Evolutionary conservation across 2,329 filamentous ascomycete genomes (phyloP).

Genomic region (Orbilia blumenaviensis): DNA sequence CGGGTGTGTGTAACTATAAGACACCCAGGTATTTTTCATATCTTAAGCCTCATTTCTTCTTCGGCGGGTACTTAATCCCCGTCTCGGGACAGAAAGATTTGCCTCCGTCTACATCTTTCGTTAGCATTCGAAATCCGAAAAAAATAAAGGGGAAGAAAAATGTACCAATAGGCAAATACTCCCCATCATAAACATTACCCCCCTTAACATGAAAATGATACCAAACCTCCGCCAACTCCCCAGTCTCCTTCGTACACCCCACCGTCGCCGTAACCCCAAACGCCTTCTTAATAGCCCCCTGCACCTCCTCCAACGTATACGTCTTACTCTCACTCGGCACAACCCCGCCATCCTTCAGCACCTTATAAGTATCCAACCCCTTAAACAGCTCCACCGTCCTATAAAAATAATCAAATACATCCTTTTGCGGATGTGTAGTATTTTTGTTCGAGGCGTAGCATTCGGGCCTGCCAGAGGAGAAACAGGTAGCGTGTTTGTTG

Average conservation of each 20-base stretch:
- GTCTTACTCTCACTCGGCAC: conserved; percentile 65
- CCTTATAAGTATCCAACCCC: conserved; percentile 72
- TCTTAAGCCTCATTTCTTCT: conserved; percentile 20
- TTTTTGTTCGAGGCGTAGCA: conserved; percentile 72
- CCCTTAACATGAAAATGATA: conserved; percentile 72
- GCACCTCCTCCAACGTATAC: conserved; percentile 52
- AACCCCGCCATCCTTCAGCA: conserved; percentile 71
- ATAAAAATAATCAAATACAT: conserved; percentile 76
- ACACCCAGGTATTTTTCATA: too few species aligned
- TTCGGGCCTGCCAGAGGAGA: conserved; percentile 72
- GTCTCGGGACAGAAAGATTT: conserved; percentile 40
- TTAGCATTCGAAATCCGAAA: not conserved
- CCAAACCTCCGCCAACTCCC: conserved; percentile 68
- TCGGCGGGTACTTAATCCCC: conserved; percentile 37
- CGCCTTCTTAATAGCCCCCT: conserved; percentile 61
- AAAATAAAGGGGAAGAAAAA: not conserved
- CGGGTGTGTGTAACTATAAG: not conserved
- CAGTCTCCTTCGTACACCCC: conserved; percentile 63
- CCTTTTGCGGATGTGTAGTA: conserved; percentile 68
- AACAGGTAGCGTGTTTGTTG: conserved; percentile 77
- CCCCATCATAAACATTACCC: conserved; percentile 55
- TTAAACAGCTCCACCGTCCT: conserved; percentile 73
- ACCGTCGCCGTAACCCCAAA: conserved; percentile 69
- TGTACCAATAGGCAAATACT: conserved; percentile 57
- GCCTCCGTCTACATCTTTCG: conserved; percentile 26